These are phyloP conservation scores for Yarrowia bubula DNA, from an alignment of 805 yeast species.

Conservation along the genomic window DNA sequence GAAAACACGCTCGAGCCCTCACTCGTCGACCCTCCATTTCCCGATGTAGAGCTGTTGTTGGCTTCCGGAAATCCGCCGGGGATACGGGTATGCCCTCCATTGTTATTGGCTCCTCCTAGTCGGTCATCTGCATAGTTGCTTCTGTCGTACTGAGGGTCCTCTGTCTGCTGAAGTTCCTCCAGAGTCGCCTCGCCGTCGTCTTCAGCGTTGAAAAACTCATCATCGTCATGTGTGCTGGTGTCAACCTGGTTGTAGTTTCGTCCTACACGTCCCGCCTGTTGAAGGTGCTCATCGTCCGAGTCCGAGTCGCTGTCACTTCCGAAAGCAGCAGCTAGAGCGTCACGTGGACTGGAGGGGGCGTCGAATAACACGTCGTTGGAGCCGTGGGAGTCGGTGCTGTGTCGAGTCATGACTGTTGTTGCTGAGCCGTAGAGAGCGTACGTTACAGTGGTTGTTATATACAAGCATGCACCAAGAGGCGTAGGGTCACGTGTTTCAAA, in stretches of 20 bases:
- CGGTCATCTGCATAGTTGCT: slow-evolving; percentile 20
- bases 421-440: neutral
- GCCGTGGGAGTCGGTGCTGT: slow-evolving; percentile 14
- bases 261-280: slow-evolving; percentile 2
- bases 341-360: slow-evolving; percentile 25
- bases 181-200: slow-evolving; percentile 6
- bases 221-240: neutral
- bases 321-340: slow-evolving; percentile 33
- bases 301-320: slow-evolving; percentile 30
- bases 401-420: slow-evolving; percentile 18
- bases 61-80: neutral
- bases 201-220: neutral
- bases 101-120: neutral
- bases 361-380: slow-evolving; percentile 26
- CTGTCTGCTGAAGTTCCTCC: slow-evolving; percentile 18
- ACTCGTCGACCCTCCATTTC: neutral
- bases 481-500: slow-evolving; percentile 7
- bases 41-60: neutral
- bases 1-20: slow-evolving; percentile 19
- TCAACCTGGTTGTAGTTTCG: slow-evolving; percentile 22
- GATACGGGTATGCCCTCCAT: slow-evolving; percentile 7
- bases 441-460: neutral
- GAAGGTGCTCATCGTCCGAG: slow-evolving; percentile 29
- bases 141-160: slow-evolving; percentile 17
- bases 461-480: neutral